Percentiles rank a stretch among this genome's conserved stretches.
Conservation (phyloP, 352 stramenopile species). For the Phytophthora kernoviae region DNA sequence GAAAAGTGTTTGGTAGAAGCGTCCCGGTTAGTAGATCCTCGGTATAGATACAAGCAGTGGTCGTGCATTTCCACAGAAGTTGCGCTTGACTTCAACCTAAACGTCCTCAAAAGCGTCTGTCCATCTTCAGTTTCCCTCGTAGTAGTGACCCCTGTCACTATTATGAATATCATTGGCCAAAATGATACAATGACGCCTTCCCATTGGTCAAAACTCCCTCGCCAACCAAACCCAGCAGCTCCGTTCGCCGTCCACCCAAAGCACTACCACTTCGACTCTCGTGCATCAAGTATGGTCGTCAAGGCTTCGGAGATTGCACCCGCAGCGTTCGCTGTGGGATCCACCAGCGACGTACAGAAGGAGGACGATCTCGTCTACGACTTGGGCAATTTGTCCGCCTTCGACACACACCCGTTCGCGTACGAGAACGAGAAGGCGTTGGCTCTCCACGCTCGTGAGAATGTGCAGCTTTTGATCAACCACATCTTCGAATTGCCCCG, state of each 20-base stretch:
- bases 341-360: constrained; percentile 73
- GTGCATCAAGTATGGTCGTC: constrained; percentile 63
- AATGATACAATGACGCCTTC: background rate
- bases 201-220: constrained; percentile 21
- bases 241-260: no score
- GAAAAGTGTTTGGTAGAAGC: no score
- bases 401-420: constrained; percentile 88
- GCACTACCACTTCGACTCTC: no score
- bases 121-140: background rate
- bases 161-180: constrained; percentile 5
- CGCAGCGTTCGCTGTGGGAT: constrained; percentile 64
- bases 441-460: constrained; percentile 88
- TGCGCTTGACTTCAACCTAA: background rate
- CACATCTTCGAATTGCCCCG: constrained; percentile 92
- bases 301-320: constrained; percentile 87
- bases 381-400: constrained; percentile 88
- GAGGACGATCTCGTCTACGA: constrained; percentile 90
- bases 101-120: background rate
- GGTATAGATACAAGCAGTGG: no score
- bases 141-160: background rate
- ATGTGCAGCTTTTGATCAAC: constrained; percentile 94
- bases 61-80: no score
- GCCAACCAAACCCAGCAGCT: no score
- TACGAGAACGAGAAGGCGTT: constrained; percentile 90
- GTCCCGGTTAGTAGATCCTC: no score